Percentiles rank a stretch among this genome's conserved stretches.
These are phyloP conservation scores for Phalaenopsis hybrid DNA, from an alignment of 116 monocot species.

Conservation along the genomic window DNA sequence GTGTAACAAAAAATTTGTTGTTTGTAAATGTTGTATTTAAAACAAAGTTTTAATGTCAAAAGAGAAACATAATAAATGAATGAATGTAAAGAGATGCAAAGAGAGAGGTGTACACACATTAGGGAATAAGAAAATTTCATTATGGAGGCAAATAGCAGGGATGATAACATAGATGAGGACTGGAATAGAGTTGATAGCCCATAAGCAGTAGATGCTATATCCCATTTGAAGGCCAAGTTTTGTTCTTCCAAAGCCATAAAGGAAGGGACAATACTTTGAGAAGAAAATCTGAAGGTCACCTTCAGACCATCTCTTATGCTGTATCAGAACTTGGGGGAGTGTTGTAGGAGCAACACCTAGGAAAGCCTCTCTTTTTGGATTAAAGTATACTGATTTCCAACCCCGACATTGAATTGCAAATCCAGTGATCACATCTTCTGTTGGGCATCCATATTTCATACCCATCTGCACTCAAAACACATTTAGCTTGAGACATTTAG, in stretches of 20 bases:
- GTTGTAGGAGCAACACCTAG: slow-evolving; percentile 50
- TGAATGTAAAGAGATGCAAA: neutral
- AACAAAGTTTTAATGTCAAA: too few relatives aligned
- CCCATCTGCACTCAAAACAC: slow-evolving; percentile 35
- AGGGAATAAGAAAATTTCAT: slow-evolving; percentile 41
- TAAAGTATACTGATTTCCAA: slow-evolving; percentile 46
- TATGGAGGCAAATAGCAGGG: slow-evolving; percentile 37
- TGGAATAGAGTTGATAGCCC: slow-evolving; percentile 46
- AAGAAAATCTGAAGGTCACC: slow-evolving; percentile 52
- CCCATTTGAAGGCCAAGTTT: slow-evolving; percentile 47
- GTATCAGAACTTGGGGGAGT: slow-evolving; percentile 37
- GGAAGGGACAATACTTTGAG: slow-evolving; percentile 46
- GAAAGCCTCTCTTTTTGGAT: slow-evolving; percentile 38
- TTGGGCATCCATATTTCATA: slow-evolving; percentile 50
- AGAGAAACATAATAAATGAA: too few relatives aligned
- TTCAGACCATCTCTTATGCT: slow-evolving; percentile 73
- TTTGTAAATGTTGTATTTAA: too few relatives aligned
- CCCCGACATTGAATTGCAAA: slow-evolving; percentile 50
- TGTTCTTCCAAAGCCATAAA: slow-evolving; percentile 41
- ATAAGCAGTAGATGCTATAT: slow-evolving; percentile 35
- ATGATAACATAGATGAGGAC: slow-evolving; percentile 35
- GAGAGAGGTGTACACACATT: slow-evolving; percentile 18
- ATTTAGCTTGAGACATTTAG: neutral
- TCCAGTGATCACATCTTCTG: slow-evolving; percentile 57
- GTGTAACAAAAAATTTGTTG: too few relatives aligned